Base-by-base conservation (phyloP, 23 red algal species). In the Chondrus crispus region DNA sequence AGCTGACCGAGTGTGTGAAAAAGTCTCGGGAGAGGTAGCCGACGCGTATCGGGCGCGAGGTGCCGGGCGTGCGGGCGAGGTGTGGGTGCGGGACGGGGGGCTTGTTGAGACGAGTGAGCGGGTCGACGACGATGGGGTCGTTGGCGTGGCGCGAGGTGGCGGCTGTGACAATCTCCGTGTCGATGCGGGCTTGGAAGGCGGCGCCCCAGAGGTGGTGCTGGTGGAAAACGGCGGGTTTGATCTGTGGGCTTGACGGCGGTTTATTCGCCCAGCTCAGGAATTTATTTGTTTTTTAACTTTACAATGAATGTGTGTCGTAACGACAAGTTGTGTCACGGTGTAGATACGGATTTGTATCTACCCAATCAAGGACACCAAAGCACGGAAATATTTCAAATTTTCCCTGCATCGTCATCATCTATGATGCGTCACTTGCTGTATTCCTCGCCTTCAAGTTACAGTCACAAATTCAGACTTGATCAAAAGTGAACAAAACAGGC, bases 1-100 rank as follows among this genome's bases (percentile, higher is more conserved):
- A 96, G 38, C 86, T 91, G 48, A 96, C 90, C 12, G 87, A 92
- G 62, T 96, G 95, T 11, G 95, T 96, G 55, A 96, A 96, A 40
- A 93, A 96, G 55, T 96, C 95, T 14, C 89, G 87, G 13, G 95
- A 96, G 18, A 96, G 40, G 68, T 87, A 92, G 30, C 90, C 95
- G 36, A 96, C 72, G 20, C 95, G 79, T 42, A 96, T 29, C 20
- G 81, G 94, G 11, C 76, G 26, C n/a, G 38, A 33, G 18, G 94
- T 86, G 44, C 74, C 44, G 35, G 85, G 85, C 14, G 62, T 76
- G 13, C 72, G 69, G n/a, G 13, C 57, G 54, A 26, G 46, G 33
- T 22, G 70, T 5, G 69, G 75, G 82, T 82, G 16, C 20, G 76
- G 88, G 51, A 35, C 33, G 5, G 88, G 88, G 19, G 74, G 75